Evolutionary conservation across 371 early-diverging fungal genomes (phyloP), one percentile per base, ranked within the genome.

Genomic region (Rhizopus arrhizus): DNA sequence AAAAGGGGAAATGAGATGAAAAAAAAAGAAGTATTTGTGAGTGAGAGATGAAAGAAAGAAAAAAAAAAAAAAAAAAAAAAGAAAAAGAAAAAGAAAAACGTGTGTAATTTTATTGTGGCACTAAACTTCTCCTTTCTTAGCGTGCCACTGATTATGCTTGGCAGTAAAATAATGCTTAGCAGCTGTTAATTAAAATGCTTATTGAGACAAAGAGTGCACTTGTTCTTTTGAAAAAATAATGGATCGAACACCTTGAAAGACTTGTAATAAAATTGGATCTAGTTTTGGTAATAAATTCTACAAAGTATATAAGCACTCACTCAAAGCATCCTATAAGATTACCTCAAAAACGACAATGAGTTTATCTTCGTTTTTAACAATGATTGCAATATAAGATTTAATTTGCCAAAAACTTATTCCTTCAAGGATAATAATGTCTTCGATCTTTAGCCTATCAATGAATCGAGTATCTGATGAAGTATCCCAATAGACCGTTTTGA

Each of bases 331-430:
- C 3, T 33, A 43, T 34, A 0, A 13, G 3, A 38, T 67, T 78
- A 88, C 91, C 79, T 84, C 82, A 62, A 89, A 91, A 7, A 87
- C 86, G 28, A 91, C 86, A 2, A 84, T 76, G 85, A 90, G 85
- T 29, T 74, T 69, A 35, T 82, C 80, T 52, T 86, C 78, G 22
- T 79, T 82, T 33, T 80, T 83, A 5, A 87, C 82, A 36, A 90
- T 64, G 29, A 90, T 82, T 8, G 89, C 90, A 75, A 91, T 68
- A 64, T 89, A 90, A 32, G 87, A 88, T 52, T 85, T 85, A 58
- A 91, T 82, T 48, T 89, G 88, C 75, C 85, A 84, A 75, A 89
- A 74, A 6, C 87, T 86, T 41, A 91, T 89, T 7, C 83, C 90
- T 65, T 91, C 92, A 56, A 89, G 88, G 62, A 91, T 88, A 53